phyloP scores from a whole-genome alignment of 2,329 filamentous ascomycete genomes.

The Cladorrhinum sp. region DNA sequence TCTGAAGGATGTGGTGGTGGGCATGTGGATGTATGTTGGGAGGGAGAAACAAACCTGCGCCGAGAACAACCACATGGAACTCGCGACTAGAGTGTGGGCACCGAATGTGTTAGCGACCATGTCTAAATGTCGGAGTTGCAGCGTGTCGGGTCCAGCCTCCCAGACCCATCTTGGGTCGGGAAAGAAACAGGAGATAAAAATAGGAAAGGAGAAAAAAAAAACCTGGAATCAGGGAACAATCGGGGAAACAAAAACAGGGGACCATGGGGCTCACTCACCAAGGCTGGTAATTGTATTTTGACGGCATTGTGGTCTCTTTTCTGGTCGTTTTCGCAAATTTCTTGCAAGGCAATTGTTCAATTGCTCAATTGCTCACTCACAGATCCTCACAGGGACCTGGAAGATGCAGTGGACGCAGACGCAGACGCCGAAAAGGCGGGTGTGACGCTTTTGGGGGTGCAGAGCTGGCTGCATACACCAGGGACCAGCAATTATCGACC shows the following conservation, averaged over 20 bases:
- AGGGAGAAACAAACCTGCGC: conserved; percentile 56
- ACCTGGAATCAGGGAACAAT: background rate
- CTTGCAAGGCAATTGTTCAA: background rate
- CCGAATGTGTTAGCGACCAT: conserved; percentile 19
- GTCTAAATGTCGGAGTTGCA: conserved; percentile 2
- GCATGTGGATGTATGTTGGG: too few relatives aligned
- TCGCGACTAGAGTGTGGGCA: conserved; percentile 54
- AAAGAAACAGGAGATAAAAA: background rate
- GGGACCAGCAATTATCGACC: conserved; percentile 3
- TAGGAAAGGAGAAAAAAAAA: background rate
- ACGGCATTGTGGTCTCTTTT: conserved; percentile 23
- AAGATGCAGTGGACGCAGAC: too few relatives aligned
- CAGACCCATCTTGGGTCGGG: too few relatives aligned
- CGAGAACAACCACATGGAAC: conserved; percentile 79
- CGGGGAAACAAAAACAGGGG: conserved; percentile 15
- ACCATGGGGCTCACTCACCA: conserved; percentile 22
- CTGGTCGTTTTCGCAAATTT: conserved; percentile 9
- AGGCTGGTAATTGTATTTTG: conserved; percentile 27
- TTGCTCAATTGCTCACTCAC: too few relatives aligned
- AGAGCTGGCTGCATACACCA: conserved; percentile 25
- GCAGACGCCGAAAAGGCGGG: conserved; percentile 26
- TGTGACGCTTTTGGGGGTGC: conserved; percentile 19
- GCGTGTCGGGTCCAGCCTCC: background rate
- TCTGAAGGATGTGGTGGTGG: background rate
- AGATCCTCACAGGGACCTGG: conserved; percentile 20